phyloP scores from a whole-genome alignment of 2,329 filamentous ascomycete genomes.

The Mycocentrospora acerina region DNA sequence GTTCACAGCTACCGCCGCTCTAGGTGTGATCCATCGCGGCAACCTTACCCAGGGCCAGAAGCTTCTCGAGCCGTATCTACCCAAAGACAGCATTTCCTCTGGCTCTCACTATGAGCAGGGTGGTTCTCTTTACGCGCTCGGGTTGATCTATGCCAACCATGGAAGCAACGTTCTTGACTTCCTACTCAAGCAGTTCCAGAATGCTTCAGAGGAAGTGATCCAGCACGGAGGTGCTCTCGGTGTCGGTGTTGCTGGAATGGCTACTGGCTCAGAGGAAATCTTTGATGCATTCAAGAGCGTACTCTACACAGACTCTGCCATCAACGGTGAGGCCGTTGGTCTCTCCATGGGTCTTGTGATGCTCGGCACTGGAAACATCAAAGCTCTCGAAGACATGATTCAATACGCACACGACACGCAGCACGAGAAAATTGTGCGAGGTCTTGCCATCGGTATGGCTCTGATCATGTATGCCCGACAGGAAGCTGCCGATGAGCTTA shows the following conservation, averaged over 20 bases:
- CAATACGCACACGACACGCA: constrained; percentile 97
- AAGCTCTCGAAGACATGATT: constrained; percentile 93
- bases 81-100: constrained; percentile 68
- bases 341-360: constrained; percentile 97
- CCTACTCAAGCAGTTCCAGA: constrained; percentile 71
- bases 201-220: constrained; percentile 85
- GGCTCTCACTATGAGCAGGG: constrained; percentile 96
- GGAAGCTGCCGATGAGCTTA: constrained; percentile 90
- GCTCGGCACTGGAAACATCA: constrained; percentile 95
- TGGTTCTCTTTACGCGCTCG: constrained; percentile 91
- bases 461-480: constrained; percentile 97
- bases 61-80: constrained; percentile 90
- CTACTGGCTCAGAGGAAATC: constrained; percentile 84
- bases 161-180: constrained; percentile 86
- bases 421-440: constrained; percentile 98
- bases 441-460: constrained; percentile 93
- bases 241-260: constrained; percentile 96
- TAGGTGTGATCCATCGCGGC: constrained; percentile 94
- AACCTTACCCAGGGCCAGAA: constrained; percentile 93
- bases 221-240: constrained; percentile 95
- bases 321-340: constrained; percentile 96
- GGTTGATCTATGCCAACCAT: constrained; percentile 95
- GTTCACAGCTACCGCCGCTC: constrained; percentile 92
- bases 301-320: constrained; percentile 88
- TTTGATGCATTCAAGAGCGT: constrained; percentile 89